Conservation (phyloP, 2,329 filamentous ascomycete species). For the Claviceps maximensis region DNA sequence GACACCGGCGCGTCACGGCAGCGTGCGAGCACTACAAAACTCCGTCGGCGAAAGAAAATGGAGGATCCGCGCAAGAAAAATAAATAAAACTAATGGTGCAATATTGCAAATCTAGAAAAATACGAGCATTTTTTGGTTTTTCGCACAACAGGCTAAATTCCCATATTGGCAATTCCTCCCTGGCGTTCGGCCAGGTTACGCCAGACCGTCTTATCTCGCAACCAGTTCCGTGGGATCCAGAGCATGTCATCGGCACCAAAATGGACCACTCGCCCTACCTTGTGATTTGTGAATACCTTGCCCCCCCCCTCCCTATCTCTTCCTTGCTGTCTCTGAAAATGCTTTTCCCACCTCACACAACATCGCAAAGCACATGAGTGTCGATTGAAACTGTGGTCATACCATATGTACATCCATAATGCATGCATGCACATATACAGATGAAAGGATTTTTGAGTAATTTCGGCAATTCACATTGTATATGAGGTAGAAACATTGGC, state of each 20-base stretch:
- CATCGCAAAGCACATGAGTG: background rate
- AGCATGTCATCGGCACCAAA: background rate
- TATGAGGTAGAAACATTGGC: too few species aligned
- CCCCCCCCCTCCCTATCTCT: too few species aligned
- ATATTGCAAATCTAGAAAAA: background rate
- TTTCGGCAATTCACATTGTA: background rate
- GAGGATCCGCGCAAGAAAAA: background rate
- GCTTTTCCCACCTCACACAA: background rate
- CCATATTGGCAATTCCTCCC: background rate
- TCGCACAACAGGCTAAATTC: background rate
- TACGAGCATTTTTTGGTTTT: background rate
- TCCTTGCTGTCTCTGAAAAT: background rate
- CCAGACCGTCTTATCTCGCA: background rate
- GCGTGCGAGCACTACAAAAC: too few species aligned
- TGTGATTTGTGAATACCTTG: too few species aligned
- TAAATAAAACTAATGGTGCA: too few species aligned
- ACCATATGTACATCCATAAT: background rate
- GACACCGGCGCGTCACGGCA: too few species aligned
- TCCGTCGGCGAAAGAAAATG: too few species aligned
- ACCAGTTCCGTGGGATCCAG: background rate
- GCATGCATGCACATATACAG: background rate
- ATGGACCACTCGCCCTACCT: background rate
- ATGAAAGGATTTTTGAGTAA: constrained; percentile 1
- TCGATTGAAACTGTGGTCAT: background rate
- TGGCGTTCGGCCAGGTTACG: background rate